Base-by-base conservation (phyloP, 805 yeast species). In the Lipomyces sp. region DNA sequence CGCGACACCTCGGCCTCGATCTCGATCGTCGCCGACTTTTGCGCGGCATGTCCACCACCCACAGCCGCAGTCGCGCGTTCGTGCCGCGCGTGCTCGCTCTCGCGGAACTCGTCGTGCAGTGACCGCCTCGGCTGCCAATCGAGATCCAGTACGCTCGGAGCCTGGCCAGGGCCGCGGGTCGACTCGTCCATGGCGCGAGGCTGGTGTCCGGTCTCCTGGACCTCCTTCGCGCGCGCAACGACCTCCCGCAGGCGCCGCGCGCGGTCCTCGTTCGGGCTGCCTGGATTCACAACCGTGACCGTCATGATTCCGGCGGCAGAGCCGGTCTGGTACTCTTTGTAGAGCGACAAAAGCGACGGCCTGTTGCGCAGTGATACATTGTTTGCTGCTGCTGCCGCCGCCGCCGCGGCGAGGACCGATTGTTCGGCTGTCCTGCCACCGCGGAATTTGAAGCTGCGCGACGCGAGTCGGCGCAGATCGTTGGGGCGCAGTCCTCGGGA, bases 311-410 rank as follows among this genome's bases (percentile, higher is more conserved):
- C 34, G 13, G 42, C 22, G 6, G 28, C 31, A 23, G 40, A 14
- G 24, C 39, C 43, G 33, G 43, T 16, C 32, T 35, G 39, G 28
- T 34, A 34, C 23, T 43, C 47, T 7, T 26, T 23, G 23, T 43
- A 43, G 13, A 43, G 31, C 5, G 47, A 43, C 41, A 43, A 23
- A 23, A 43, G 31, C 23, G 47, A 43, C 39, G 47, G 47, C n/a
- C 47, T 22, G 16, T 43, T 39, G 31, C 41, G 47, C 33, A 43
- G 26, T n/a, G 21, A 16, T 8, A 28, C 28, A 6, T 23, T 24
- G 21, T 11, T 29, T 10, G 46, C 38, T 7, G 39, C 22, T 8
- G 47, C 33, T 7, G 47, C 34, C 11, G 34, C 32, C 13, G 41
- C 47, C 11, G 34, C 32, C 13, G 41, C 47, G 10, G 29, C 29